Base-by-base conservation (phyloP, 2,329 filamentous ascomycete species). In the Colletotrichum shisoi region DNA sequence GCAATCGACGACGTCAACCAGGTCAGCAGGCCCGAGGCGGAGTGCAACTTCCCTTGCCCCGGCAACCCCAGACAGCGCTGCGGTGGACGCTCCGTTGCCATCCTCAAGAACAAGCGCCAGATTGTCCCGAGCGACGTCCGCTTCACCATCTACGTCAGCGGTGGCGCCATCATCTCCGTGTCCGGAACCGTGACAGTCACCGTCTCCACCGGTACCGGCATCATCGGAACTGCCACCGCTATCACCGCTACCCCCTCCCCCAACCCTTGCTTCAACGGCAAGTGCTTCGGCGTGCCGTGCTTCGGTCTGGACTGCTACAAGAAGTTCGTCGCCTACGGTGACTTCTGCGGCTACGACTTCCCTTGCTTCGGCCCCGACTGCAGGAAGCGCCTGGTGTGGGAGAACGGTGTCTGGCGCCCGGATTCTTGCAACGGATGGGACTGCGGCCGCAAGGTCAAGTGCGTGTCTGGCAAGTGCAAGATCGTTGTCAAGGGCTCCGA, bases 41-140 rank as follows among this genome's bases (percentile, higher is more conserved):
- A 61, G 49, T 84, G 83, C 68, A 71, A 79, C 63, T 69, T 70
- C 3, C 71, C 73, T 0, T 84, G 83, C 65, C 78, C 81, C 0
- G 82, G 82, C 0, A 73, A 82, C 64, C 63, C 70, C 0, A 15
- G 15, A 2, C 71, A 82, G 70, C 74, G 77, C 65, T 85, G 83
- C 71, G 82, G 82, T 51, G 82, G 82, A 9, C 68, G 74, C 19
- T 46, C 63, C 15, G 27, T 17, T 3, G 11, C 34, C 12, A n/a
- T 42, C 19, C 9, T 46, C 13, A 69, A 64, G 63, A 49, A 44
- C n/a, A 54, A 69, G 64, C 31, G 34, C n/a, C 5, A 31, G 0
- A 1, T 56, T 24, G 37, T 66, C 39, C 24, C 64, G 3, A 4
- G 54, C 11, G 19, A 54, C 54, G 19, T 68, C n/a, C 52, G 59